Evolutionary conservation across 148 eudicot species (phyloP).

Genomic region (Gaultheria prostrata): DNA sequence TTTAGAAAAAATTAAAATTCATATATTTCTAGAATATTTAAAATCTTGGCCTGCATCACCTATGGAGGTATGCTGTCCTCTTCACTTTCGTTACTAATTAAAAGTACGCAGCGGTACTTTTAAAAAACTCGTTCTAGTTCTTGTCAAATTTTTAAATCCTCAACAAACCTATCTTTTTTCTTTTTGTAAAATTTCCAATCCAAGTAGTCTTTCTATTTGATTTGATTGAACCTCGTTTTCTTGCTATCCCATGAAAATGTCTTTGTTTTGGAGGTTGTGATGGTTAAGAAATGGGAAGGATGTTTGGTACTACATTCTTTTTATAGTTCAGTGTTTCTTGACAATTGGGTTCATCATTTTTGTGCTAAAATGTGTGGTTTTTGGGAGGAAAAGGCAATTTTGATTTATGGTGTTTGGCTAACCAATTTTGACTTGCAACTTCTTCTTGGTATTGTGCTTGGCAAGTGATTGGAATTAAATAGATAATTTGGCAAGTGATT

Average conservation of each 20-base stretch:
- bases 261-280: not conserved
- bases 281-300: not conserved
- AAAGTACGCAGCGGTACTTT: no score
- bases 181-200: not conserved
- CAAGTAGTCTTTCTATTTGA: not conserved
- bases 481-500: not conserved
- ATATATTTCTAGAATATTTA: no score
- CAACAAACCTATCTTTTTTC: no score
- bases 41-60: no score
- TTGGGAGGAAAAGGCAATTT: not conserved
- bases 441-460: not conserved
- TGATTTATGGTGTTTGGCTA: not conserved
- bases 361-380: not conserved
- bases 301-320: not conserved
- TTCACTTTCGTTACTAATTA: no score
- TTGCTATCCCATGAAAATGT: not conserved
- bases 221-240: not conserved
- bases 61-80: no score
- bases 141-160: no score
- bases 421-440: not conserved
- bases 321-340: not conserved
- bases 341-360: not conserved
- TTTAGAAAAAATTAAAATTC: no score
- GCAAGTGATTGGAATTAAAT: not conserved
- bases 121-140: no score